Evolutionary conservation across 1,284 basidiomycete species (phyloP).

Genomic region (Cystobasidiaceae sp.): DNA sequence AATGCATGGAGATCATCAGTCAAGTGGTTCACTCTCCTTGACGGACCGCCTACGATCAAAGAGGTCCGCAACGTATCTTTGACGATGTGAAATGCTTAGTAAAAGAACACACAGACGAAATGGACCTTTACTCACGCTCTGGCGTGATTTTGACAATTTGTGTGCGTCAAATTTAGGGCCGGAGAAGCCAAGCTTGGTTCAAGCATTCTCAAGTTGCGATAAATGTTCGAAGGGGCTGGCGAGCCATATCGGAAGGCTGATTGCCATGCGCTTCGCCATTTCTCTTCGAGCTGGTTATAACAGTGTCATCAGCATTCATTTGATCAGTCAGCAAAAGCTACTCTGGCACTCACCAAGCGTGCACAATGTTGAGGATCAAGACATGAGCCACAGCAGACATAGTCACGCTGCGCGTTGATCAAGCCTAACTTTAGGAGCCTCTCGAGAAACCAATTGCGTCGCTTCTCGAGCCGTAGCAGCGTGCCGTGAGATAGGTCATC

Average conservation of each 20-base stretch:
- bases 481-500: slow-evolving; percentile 62
- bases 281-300: slow-evolving; percentile 76
- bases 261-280: slow-evolving; percentile 82
- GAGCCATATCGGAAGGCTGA: slow-evolving; percentile 78
- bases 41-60: background rate
- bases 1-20: background rate
- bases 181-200: slow-evolving; percentile 62
- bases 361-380: slow-evolving; percentile 75
- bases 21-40: too few relatives aligned
- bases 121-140: slow-evolving; percentile 56
- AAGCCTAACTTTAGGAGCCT: slow-evolving; percentile 84
- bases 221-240: slow-evolving; percentile 62
- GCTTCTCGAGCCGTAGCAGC: slow-evolving; percentile 75
- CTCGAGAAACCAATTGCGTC: slow-evolving; percentile 88
- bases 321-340: background rate
- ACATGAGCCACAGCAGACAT: slow-evolving; percentile 66
- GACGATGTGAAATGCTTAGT: background rate
- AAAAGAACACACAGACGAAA: slow-evolving; percentile 44
- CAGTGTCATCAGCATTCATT: background rate
- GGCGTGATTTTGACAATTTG: slow-evolving; percentile 77
- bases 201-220: slow-evolving; percentile 72
- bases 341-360: background rate
- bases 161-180: slow-evolving; percentile 69
- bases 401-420: slow-evolving; percentile 78
- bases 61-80: background rate